These are phyloP conservation scores for Leucocoprinus leucothites DNA, from an alignment of 768 basidiomycete genomes.

Conservation along the genomic window DNA sequence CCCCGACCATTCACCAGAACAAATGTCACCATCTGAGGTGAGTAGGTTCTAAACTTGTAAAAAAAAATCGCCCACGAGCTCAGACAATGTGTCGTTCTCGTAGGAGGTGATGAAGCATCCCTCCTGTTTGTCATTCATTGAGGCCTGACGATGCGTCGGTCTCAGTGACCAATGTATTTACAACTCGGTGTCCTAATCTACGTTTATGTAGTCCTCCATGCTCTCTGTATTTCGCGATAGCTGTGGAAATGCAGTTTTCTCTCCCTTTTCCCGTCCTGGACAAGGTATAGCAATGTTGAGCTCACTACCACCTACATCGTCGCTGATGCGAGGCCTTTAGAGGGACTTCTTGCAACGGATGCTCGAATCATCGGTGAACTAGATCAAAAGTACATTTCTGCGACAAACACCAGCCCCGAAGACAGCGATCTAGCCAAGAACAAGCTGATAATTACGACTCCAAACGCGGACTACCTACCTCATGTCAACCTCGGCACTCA, in stretches of 20 bases:
- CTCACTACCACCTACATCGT: neutral
- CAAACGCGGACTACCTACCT: conserved; percentile 1
- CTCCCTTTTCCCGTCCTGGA: neutral
- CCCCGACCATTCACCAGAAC: too few relatives aligned
- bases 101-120: neutral
- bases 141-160: neutral
- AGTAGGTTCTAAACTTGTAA: too few relatives aligned
- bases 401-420: neutral
- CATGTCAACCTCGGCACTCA: neutral
- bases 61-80: neutral
- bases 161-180: neutral
- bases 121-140: neutral
- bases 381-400: neutral
- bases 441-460: neutral
- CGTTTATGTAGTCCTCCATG: too few relatives aligned
- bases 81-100: neutral
- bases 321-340: neutral
- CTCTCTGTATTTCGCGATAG: neutral
- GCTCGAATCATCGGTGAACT: neutral
- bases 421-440: neutral
- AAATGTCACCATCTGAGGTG: too few relatives aligned
- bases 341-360: neutral
- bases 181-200: too few relatives aligned
- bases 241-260: neutral
- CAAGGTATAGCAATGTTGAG: neutral